A percentile compares a stretch with the other conserved stretches of the same genome.
Conservation (phyloP, 306 rosid genomes). For the Rosa lucieae region DNA sequence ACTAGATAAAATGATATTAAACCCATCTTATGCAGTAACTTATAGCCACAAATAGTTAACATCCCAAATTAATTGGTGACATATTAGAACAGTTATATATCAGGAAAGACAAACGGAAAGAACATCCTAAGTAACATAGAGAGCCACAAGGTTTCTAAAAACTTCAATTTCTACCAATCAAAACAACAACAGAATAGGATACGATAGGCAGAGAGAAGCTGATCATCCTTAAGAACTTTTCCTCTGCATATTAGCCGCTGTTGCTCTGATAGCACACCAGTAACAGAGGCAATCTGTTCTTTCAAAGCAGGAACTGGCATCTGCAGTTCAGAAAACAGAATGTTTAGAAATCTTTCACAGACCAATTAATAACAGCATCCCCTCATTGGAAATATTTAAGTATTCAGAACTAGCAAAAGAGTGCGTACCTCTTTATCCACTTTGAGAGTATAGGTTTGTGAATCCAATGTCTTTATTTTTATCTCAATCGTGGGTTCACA, state of each 20-base stretch:
- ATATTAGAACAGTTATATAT: not conserved
- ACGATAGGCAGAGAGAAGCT: constrained; percentile 70
- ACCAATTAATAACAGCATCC: not conserved
- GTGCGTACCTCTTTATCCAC: constrained; percentile 90
- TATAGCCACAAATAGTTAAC: not conserved
- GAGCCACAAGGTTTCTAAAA: constrained; percentile 6
- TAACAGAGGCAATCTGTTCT: constrained; percentile 62
- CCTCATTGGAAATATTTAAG: constrained; percentile 8
- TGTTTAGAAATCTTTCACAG: constrained; percentile 11
- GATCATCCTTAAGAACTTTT: constrained; percentile 64
- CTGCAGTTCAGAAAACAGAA: constrained; percentile 45
- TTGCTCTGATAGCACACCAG: constrained; percentile 61
- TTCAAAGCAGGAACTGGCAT: constrained; percentile 80
- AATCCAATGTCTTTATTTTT: constrained; percentile 89
- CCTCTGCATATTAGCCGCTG: constrained; percentile 71
- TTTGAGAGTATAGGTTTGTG: constrained; percentile 84
- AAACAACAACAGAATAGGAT: constrained; percentile 34
- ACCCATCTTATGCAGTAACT: not conserved
- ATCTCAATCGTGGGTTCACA: constrained; percentile 84
- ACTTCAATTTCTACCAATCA: not conserved
- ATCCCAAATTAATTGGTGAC: not conserved
- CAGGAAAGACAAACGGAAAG: not conserved
- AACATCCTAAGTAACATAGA: constrained; percentile 1
- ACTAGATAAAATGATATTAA: not conserved
- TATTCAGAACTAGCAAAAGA: constrained; percentile 4